phyloP scores from a whole-genome alignment of 2,329 filamentous ascomycete genomes.

The Aspergillus aculeatinus region DNA sequence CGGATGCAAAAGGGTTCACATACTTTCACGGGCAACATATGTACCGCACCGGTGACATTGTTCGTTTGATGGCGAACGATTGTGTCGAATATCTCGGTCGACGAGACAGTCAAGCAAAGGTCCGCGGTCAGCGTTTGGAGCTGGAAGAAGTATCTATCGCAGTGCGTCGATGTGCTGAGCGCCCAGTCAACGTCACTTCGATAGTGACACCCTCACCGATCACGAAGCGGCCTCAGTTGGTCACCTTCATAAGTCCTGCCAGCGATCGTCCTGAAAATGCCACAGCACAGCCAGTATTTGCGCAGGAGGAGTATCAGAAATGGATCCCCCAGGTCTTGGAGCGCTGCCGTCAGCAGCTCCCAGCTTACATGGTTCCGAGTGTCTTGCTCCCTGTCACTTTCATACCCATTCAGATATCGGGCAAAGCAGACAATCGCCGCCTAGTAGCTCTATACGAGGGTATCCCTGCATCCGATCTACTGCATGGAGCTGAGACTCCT shows the following conservation, averaged over 20 bases:
- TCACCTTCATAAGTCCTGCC: slow-evolving; percentile 13
- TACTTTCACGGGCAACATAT: slow-evolving; percentile 8
- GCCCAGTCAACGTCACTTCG: slow-evolving; percentile 15
- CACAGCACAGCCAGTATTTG: not conserved
- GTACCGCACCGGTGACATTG: slow-evolving; percentile 15
- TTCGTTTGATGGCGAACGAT: slow-evolving; percentile 14
- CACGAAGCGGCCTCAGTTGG: slow-evolving; percentile 16
- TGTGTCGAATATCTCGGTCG: slow-evolving; percentile 14
- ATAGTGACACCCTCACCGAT: slow-evolving; percentile 16
- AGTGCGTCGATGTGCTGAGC: slow-evolving; percentile 8
- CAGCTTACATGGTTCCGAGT: slow-evolving; percentile 17
- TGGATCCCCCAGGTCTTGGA: slow-evolving; percentile 13
- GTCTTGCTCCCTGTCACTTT: not conserved
- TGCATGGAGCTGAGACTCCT: not conserved
- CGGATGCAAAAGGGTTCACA: slow-evolving; percentile 9
- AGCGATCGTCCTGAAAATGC: not conserved
- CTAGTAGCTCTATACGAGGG: slow-evolving; percentile 12
- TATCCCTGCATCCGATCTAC: slow-evolving; percentile 11
- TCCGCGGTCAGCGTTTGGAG: slow-evolving; percentile 13
- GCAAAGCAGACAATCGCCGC: slow-evolving; percentile 14
- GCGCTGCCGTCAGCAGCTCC: slow-evolving; percentile 8
- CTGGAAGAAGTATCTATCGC: slow-evolving; percentile 13
- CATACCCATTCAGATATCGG: slow-evolving; percentile 16
- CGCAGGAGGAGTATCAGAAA: slow-evolving; percentile 5
- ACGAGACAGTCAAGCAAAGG: slow-evolving; percentile 10